Percentiles rank a stretch among this genome's conserved stretches.
Evolutionary conservation across 768 basidiomycete genomes (phyloP).

Genomic region (Favolaschia claudopus): DNA sequence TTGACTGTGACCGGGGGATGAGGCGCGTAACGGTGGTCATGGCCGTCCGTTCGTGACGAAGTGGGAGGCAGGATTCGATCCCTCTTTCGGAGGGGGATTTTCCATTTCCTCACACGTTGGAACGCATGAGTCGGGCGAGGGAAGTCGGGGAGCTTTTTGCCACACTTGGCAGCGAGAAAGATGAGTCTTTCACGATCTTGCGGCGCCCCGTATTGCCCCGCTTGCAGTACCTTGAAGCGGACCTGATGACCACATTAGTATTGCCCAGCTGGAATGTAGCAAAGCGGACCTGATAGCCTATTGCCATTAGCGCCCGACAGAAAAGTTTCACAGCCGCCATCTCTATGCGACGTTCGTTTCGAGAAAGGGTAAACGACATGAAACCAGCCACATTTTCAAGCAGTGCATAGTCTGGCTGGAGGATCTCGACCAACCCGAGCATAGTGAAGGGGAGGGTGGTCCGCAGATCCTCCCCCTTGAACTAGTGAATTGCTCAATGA

Average conservation of each 20-base stretch:
- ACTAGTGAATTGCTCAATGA: neutral
- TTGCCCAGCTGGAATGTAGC: neutral
- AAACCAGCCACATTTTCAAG: slow-evolving; percentile 61
- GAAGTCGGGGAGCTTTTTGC: slow-evolving; percentile 51
- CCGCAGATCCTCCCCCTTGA: slow-evolving; percentile 54
- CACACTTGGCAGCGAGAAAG: slow-evolving; percentile 51
- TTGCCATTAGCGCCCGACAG: slow-evolving; percentile 43
- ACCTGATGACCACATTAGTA: slow-evolving; percentile 52
- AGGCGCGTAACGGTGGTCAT: slow-evolving; percentile 44
- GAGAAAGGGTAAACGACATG: slow-evolving; percentile 42
- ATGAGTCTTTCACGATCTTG: slow-evolving; percentile 57
- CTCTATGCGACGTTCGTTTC: slow-evolving; percentile 22
- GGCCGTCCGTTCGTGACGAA: slow-evolving; percentile 32
- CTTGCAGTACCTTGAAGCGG: slow-evolving; percentile 54
- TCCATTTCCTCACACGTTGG: slow-evolving; percentile 28
- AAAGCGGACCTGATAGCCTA: slow-evolving; percentile 50
- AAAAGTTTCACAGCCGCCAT: slow-evolving; percentile 55
- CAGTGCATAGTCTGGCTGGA: slow-evolving; percentile 52
- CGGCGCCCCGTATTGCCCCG: slow-evolving; percentile 57
- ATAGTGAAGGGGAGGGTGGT: slow-evolving; percentile 55
- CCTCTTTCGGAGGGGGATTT: slow-evolving; percentile 38
- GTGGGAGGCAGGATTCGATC: slow-evolving; percentile 39
- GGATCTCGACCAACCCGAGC: slow-evolving; percentile 57
- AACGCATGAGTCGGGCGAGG: slow-evolving; percentile 54
- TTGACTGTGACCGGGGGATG: slow-evolving; percentile 51